Evolutionary conservation across 352 stramenopile genomes (phyloP).

Genomic region (Pythium dissotocum): DNA sequence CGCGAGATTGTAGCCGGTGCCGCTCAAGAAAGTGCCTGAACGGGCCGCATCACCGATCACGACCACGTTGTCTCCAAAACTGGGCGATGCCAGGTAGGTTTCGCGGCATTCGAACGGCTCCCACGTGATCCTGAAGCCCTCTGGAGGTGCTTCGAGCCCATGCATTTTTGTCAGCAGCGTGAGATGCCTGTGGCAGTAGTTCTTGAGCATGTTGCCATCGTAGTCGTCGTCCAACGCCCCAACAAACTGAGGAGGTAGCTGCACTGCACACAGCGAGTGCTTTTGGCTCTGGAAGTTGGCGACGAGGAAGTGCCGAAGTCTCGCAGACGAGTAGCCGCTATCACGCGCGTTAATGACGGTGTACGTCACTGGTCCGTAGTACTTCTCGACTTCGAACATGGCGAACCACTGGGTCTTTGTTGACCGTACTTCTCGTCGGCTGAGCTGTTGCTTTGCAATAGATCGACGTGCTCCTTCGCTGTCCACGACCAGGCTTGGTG

Average conservation of each 20-base stretch:
- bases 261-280: constrained; percentile 25
- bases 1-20: constrained; percentile 33
- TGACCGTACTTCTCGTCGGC: constrained; percentile 19
- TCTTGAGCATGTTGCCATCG: constrained; percentile 18
- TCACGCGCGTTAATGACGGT: constrained; percentile 32
- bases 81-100: constrained; percentile 23
- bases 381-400: constrained; percentile 29
- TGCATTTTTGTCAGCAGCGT: constrained; percentile 13
- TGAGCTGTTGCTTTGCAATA: constrained; percentile 27
- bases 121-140: constrained; percentile 22
- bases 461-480: constrained; percentile 27
- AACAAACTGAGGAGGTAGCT: constrained; percentile 31
- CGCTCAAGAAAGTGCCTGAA: constrained; percentile 30
- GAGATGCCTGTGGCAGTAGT: constrained; percentile 26
- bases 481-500: constrained; percentile 20
- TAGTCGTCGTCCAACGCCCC: constrained; percentile 30
- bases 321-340: constrained; percentile 17
- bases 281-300: constrained; percentile 24
- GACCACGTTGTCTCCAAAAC: constrained; percentile 28
- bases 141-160: constrained; percentile 18
- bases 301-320: constrained; percentile 27
- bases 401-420: constrained; percentile 25
- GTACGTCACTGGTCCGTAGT: constrained; percentile 27
- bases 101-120: constrained; percentile 29
- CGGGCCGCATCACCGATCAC: constrained; percentile 31